Base-by-base conservation (phyloP, 2,329 filamentous ascomycete species). In the Epichloe festucae region DNA sequence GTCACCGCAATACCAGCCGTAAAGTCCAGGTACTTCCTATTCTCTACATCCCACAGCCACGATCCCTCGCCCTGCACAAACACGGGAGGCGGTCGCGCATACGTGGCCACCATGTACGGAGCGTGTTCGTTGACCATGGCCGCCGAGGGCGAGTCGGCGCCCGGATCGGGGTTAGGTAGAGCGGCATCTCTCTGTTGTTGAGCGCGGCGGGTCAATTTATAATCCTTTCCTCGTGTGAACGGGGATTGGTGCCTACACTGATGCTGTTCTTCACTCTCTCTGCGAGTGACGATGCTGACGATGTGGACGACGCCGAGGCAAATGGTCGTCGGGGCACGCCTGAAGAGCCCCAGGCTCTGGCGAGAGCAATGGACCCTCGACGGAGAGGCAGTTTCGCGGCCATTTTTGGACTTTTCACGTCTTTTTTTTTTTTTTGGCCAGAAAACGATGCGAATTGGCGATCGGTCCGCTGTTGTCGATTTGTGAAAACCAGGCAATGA, bases 1-100 rank as follows among this genome's bases (percentile, higher is more conserved):
- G 91, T 96, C 65, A 98, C 93, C 15, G 93, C 93, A 64, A 98
- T 98, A 46, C 93, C 93, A 10, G 90, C 85, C 1, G 93, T 97
- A 62, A 98, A 88, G 69, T 98, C 93, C 34, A 98, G 77, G 66
- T 96, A 98, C 65, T 82, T 83, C 55, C 87, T 76, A 64, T 93
- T 87, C 71, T 96, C 89, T 39, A 91, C 72, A 66, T 98, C 93
- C 81, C 84, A 97, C 56, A 98, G 69, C 66, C 89, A 90, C 54
- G 85, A 89, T 2, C 93, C 93, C 64, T 89, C 74, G 56, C 90
- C 93, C 66, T 84, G 87, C 53, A 89, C 82, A 67, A 98, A 96
- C 63, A 97, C 87, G 2, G 89, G 89, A 44, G 86, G 78, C 47
- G 93, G 91, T 27, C 93, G 87, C 49, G 89, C 82, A 69, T 98